phyloP scores from a whole-genome alignment of 192 early-diverging fungal genomes.

The Pilaira anomala region DNA sequence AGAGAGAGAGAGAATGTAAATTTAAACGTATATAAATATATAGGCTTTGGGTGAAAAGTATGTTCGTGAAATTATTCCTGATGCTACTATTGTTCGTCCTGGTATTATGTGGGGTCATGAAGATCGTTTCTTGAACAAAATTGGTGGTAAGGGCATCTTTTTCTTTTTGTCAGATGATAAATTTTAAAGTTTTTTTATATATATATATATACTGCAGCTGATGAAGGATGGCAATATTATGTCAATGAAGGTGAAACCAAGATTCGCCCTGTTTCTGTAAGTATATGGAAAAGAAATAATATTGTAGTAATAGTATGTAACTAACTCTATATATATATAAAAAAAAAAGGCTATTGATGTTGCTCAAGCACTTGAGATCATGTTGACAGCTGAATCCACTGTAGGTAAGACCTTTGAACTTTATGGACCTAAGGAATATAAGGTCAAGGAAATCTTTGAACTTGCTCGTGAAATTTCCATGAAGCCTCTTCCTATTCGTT shows the following conservation, averaged over 20 bases:
- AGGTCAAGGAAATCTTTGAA: constrained; percentile 66
- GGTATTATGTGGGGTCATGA: constrained; percentile 87
- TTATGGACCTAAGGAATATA: constrained; percentile 76
- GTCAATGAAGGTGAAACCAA: constrained; percentile 67
- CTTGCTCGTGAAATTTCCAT: constrained; percentile 62
- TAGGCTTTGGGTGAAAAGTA: constrained; percentile 88
- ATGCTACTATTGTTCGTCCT: constrained; percentile 91
- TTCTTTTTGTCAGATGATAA: background rate
- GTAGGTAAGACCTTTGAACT: constrained; percentile 90
- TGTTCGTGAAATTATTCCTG: constrained; percentile 86
- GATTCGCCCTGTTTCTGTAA: constrained; percentile 66
- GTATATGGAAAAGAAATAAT: background rate
- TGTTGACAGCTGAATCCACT: constrained; percentile 68
- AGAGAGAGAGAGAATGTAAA: background rate
- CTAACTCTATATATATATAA: background rate
- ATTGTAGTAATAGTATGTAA: background rate
- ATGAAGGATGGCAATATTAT: constrained; percentile 53
- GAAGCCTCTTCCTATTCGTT: constrained; percentile 39
- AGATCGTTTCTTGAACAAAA: constrained; percentile 89
- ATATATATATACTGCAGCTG: background rate
- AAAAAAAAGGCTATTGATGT: constrained; percentile 71
- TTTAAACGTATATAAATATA: background rate
- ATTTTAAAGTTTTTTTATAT: background rate
- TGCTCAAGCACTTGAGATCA: constrained; percentile 74
- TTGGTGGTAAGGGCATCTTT: constrained; percentile 64